These are phyloP conservation scores for Pistacia vera DNA, from an alignment of 345 rosid genomes.

Conservation along the genomic window DNA sequence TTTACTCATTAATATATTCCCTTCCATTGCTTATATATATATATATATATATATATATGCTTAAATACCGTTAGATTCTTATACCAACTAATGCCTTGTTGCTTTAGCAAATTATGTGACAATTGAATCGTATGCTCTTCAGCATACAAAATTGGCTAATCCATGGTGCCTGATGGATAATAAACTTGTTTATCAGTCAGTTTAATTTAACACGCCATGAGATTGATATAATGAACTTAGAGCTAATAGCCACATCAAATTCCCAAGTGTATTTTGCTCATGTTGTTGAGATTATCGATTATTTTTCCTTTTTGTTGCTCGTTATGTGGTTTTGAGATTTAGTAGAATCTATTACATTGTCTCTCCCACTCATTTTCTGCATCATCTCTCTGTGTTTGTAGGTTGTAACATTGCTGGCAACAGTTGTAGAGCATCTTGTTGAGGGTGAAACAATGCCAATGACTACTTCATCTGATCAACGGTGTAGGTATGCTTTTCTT, in stretches of 20 bases:
- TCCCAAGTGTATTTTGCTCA: background rate
- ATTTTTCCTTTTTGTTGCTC: background rate
- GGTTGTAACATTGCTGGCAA: constrained; percentile 86
- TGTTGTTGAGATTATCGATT: background rate
- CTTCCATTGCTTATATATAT: no score
- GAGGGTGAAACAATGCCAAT: constrained; percentile 98
- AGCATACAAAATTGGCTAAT: no score
- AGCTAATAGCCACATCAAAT: background rate
- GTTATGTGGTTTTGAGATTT: background rate
- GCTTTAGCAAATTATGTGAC: no score
- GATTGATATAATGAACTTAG: background rate
- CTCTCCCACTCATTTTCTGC: constrained; percentile 11
- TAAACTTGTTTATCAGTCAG: background rate
- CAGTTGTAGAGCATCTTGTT: constrained; percentile 87
- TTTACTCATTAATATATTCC: no score
- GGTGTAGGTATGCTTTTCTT: constrained; percentile 56
- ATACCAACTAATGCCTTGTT: no score
- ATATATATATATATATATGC: background rate
- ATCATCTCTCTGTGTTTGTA: constrained; percentile 24
- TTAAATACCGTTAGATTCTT: background rate
- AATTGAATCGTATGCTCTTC: no score
- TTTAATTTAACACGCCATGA: background rate
- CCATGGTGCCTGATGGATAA: background rate
- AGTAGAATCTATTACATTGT: background rate
- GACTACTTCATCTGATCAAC: constrained; percentile 77